Percentiles rank a stretch among this genome's conserved stretches.
phyloP scores from a whole-genome alignment of 202 grass and related monocot genomes.

The Carex arenaria region DNA sequence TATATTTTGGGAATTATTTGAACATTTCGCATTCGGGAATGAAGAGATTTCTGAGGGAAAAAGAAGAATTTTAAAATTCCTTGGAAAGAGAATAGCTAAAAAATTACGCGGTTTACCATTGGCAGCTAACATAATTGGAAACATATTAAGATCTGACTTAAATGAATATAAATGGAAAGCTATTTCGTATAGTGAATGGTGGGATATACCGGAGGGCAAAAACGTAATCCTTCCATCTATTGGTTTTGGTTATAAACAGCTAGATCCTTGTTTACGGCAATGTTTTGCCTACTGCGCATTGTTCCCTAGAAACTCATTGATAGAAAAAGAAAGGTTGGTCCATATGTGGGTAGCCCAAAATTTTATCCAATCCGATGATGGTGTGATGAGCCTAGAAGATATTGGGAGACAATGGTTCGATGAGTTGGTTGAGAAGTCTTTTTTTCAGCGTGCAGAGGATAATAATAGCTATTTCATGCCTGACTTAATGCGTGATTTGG shows the following conservation, averaged over 20 bases:
- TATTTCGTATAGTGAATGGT: constrained; percentile 28
- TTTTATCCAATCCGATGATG: constrained; percentile 20
- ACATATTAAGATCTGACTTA: constrained; percentile 9
- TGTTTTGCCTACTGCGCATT: constrained; percentile 46
- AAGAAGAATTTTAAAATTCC: neutral
- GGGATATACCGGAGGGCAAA: constrained; percentile 13
- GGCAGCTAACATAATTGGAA: constrained; percentile 30
- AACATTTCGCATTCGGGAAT: constrained; percentile 14
- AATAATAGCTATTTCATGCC: neutral
- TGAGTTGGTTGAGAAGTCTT: neutral
- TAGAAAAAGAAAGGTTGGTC: constrained; percentile 36
- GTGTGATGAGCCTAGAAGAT: neutral
- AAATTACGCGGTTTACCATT: constrained; percentile 35
- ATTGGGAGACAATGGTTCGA: neutral
- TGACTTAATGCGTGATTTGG: constrained; percentile 12
- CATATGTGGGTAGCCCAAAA: constrained; percentile 41
- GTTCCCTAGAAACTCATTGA: constrained; percentile 46
- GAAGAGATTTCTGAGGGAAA: no score
- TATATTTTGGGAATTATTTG: constrained; percentile 33
- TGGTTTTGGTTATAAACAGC: constrained; percentile 22
- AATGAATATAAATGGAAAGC: constrained; percentile 13
- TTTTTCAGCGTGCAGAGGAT: neutral
- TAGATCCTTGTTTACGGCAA: constrained; percentile 12
- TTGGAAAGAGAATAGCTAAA: constrained; percentile 25
- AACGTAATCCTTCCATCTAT: constrained; percentile 23